Base-by-base conservation (phyloP, 2,329 filamentous ascomycete genomes). In the Rutstroemia sp. region DNA sequence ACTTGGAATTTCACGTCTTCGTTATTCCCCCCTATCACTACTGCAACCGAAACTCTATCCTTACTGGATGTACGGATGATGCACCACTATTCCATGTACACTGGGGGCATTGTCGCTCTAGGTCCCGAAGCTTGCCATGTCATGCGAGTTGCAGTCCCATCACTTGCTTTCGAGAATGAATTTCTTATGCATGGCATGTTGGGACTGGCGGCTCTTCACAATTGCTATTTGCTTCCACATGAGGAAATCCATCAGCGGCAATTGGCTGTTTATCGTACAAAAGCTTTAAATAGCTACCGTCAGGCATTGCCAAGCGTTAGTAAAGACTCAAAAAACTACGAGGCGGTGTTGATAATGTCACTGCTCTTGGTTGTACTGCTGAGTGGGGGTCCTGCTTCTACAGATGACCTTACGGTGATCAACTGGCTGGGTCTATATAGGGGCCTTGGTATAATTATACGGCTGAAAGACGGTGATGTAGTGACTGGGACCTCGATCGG, bases 141-240 rank as follows among this genome's bases (percentile, higher is more conserved):
- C 37, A 25, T 67, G 8, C 59, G 60, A 34, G 53, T 63, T 4
- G 25, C 50, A 6, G 57, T 67, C 3, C 65, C 66, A n/a, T 55
- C 63, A 39, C 61, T 68, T 37, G 65, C 65, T 10, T 67, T 68
- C 25, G 63, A 66, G 27, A 58, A 66, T 42, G 62, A 65, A 4
- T 68, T 63, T 37, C 47, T 68, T 0, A 54, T 67, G 46, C 63
- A 66, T 34, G 63, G 55, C 3, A 64, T 68, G 25, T 60, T 69
- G 21, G 64, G 65, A 4, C 57, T 66, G 19, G 61, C 67, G 16
- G 67, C 66, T 8, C 57, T 65, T 9, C 66, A 69, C 30, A 25
- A 58, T n/a, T 63, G 65, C 47, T 25, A 54, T n/a, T 34, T 64
- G 7, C 50, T 59, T 16, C 62, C 64, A 23, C 41, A 57, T 10